A percentile compares a stretch with the other conserved stretches of the same genome.
These are phyloP conservation scores for Epicoccum nigrum DNA, from an alignment of 2,329 filamentous ascomycete species.

Conservation along the genomic window DNA sequence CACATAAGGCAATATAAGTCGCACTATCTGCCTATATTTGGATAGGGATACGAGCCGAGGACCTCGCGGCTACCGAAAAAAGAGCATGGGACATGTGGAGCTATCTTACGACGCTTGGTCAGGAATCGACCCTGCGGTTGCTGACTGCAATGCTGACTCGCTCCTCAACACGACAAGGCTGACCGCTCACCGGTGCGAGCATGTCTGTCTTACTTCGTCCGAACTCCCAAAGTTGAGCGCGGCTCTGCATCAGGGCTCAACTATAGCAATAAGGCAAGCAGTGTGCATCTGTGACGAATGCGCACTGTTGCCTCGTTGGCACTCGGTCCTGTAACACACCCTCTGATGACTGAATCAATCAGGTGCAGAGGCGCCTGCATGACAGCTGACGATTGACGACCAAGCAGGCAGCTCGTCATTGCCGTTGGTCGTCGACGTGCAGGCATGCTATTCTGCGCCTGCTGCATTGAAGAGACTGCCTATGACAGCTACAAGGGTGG, in stretches of 20 bases:
- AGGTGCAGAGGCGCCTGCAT: too few species aligned
- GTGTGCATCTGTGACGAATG: too few species aligned
- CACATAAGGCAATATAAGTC: conserved; percentile 4
- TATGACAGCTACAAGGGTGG: too few species aligned
- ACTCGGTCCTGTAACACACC: too few species aligned
- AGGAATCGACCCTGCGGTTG: not conserved
- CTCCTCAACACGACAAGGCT: conserved; percentile 6
- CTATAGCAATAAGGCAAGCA: not conserved
- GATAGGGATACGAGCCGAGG: not conserved
- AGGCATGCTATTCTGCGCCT: too few species aligned
- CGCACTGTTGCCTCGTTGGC: too few species aligned
- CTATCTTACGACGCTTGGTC: conserved; percentile 6
- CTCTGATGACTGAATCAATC: too few species aligned
- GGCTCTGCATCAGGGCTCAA: not conserved
- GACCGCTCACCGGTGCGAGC: conserved; percentile 9
- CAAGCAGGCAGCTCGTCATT: too few species aligned
- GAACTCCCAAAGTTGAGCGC: not conserved
- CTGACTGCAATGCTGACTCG: conserved; percentile 2
- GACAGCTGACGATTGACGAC: too few species aligned
- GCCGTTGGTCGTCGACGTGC: too few species aligned
- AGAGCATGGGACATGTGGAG: conserved; percentile 18
- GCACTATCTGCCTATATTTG: conserved; percentile 11
- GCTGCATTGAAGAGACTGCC: too few species aligned
- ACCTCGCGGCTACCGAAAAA: conserved; percentile 1
- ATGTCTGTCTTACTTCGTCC: not conserved